Evolutionary conservation across 768 basidiomycete genomes (phyloP).

Genomic region (Phylloporus sp.): DNA sequence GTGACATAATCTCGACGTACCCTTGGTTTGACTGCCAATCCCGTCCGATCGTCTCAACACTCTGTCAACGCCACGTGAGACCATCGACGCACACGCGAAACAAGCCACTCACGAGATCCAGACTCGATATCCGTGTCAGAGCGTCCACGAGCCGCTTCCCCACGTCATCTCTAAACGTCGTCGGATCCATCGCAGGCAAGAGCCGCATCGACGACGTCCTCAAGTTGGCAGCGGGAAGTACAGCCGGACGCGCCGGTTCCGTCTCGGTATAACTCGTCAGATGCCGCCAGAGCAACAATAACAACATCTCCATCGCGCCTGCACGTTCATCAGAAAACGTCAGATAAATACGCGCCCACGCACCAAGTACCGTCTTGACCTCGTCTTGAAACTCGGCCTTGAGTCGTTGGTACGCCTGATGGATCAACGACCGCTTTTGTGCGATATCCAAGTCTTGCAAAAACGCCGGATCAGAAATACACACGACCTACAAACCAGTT

Average conservation of each 20-base stretch:
- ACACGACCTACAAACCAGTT: constrained; percentile 39
- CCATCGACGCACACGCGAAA: constrained; percentile 1
- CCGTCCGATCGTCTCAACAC: constrained; percentile 39
- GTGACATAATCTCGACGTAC: constrained; percentile 73
- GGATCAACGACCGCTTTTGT: constrained; percentile 65
- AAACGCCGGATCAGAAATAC: constrained; percentile 48
- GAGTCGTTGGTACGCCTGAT: constrained; percentile 53
- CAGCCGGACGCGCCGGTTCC: constrained; percentile 14
- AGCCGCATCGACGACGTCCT: constrained; percentile 50
- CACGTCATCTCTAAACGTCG: constrained; percentile 53
- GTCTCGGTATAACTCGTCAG: constrained; percentile 55
- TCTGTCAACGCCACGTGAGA: constrained; percentile 29
- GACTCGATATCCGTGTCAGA: constrained; percentile 46
- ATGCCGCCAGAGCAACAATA: constrained; percentile 80
- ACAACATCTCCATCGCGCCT: constrained; percentile 74
- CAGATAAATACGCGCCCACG: not conserved
- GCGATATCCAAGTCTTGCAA: constrained; percentile 61
- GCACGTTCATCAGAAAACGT: not conserved
- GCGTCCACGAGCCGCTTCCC: constrained; percentile 50
- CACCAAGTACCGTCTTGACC: constrained; percentile 55
- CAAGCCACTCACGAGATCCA: constrained; percentile 45
- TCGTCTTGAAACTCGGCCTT: constrained; percentile 36
- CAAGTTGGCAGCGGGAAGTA: constrained; percentile 27
- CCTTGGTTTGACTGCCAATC: constrained; percentile 61
- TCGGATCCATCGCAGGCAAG: constrained; percentile 52